These are phyloP conservation scores for Esteya vermicola DNA, from an alignment of 2,329 filamentous ascomycete genomes.

Conservation along the genomic window DNA sequence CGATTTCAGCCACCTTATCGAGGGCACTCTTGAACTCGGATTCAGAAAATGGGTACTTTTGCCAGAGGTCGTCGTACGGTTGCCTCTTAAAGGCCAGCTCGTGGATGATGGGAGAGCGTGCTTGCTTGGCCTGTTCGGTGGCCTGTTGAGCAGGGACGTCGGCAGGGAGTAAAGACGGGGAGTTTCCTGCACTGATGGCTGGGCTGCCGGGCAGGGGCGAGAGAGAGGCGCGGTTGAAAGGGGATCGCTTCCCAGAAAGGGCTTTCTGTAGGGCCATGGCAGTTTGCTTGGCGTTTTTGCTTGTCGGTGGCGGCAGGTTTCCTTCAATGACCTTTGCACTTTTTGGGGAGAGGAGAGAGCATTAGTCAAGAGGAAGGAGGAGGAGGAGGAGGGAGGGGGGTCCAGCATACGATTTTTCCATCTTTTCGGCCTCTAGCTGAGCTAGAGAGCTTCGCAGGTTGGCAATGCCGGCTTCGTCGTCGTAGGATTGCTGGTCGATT, in stretches of 20 bases:
- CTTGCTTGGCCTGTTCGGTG: slow-evolving; percentile 32
- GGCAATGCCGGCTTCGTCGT: slow-evolving; percentile 35
- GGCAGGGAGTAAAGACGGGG: slow-evolving; percentile 35
- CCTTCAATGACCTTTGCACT: slow-evolving; percentile 24
- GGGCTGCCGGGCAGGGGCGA: slow-evolving; percentile 37
- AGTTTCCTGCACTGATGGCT: slow-evolving; percentile 36
- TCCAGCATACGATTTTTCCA: slow-evolving; percentile 26
- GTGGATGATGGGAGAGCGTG: slow-evolving; percentile 38
- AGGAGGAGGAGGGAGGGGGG: background rate
- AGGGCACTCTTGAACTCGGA: slow-evolving; percentile 34
- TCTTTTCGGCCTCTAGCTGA: slow-evolving; percentile 28
- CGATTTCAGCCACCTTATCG: slow-evolving; percentile 43
- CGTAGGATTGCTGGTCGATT: slow-evolving; percentile 14
- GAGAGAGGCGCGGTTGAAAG: slow-evolving; percentile 8
- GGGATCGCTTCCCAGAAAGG: slow-evolving; percentile 9
- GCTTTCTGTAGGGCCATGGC: slow-evolving; percentile 10
- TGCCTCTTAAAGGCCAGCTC: slow-evolving; percentile 42
- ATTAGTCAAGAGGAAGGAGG: background rate
- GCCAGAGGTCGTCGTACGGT: slow-evolving; percentile 31
- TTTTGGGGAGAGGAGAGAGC: background rate
- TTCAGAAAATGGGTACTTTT: slow-evolving; percentile 31
- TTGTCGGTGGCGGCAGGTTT: slow-evolving; percentile 10
- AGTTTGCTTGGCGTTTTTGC: slow-evolving; percentile 11
- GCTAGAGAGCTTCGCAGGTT: slow-evolving; percentile 30
- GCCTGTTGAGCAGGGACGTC: slow-evolving; percentile 36